A percentile compares a stretch with the other conserved stretches of the same genome.
phyloP scores from a whole-genome alignment of 768 basidiomycete genomes.

The Pisolithus orientalis region DNA sequence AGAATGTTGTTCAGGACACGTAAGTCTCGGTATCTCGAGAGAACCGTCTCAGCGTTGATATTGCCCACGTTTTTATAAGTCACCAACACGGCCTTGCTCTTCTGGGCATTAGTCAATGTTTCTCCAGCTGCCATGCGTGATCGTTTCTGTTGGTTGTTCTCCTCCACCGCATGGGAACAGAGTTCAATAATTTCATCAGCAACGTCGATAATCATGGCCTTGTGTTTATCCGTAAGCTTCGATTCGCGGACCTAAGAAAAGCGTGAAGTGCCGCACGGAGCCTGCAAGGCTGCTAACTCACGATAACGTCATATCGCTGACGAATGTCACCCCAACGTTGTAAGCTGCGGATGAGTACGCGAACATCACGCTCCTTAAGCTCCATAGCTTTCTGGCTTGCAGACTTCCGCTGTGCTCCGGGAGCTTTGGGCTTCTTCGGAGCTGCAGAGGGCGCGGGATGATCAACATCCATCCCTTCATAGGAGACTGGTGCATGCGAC shows the following conservation, averaged over 20 bases:
- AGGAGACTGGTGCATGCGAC: slow-evolving; percentile 79
- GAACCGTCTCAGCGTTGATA: slow-evolving; percentile 96
- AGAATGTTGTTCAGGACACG: slow-evolving; percentile 82
- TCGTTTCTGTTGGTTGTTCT: slow-evolving; percentile 78
- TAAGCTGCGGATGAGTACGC: slow-evolving; percentile 89
- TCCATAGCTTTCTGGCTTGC: slow-evolving; percentile 94
- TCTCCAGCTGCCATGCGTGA: slow-evolving; percentile 74
- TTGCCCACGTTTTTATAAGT: slow-evolving; percentile 84
- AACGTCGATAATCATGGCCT: slow-evolving; percentile 83
- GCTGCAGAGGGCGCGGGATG: slow-evolving; percentile 56
- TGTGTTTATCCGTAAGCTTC: slow-evolving; percentile 91
- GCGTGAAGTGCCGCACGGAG: neutral
- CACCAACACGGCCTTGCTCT: slow-evolving; percentile 95
- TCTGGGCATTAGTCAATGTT: slow-evolving; percentile 85
- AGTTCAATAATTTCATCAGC: slow-evolving; percentile 89
- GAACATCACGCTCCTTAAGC: slow-evolving; percentile 94
- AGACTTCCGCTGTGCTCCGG: slow-evolving; percentile 76
- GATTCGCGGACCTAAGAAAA: slow-evolving; percentile 72
- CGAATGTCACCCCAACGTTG: slow-evolving; percentile 98
- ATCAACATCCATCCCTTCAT: slow-evolving; percentile 91
- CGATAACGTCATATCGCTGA: slow-evolving; percentile 89
- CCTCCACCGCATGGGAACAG: slow-evolving; percentile 77
- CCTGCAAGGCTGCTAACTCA: slow-evolving; percentile 36
- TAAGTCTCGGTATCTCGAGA: slow-evolving; percentile 84
- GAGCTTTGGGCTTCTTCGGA: slow-evolving; percentile 68